Conservation (phyloP, 2,329 filamentous ascomycete genomes). For the Fusarium sp. region DNA sequence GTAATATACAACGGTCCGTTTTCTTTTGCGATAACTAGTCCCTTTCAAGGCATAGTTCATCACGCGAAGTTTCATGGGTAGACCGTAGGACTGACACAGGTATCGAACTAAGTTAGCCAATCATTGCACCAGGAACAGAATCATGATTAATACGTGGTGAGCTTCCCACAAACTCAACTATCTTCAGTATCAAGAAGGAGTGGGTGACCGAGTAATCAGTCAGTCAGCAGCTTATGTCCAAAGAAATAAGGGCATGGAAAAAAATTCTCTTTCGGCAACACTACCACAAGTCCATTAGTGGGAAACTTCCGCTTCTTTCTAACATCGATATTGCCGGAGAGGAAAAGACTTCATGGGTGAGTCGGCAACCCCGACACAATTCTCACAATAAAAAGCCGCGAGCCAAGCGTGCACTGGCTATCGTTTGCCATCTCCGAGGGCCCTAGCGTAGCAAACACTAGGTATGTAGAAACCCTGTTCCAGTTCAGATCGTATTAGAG, state of each 20-base stretch:
- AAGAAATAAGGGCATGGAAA: not conserved
- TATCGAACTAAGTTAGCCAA: not conserved
- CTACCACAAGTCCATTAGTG: not conserved
- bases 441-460: not conserved
- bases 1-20: slow-evolving; percentile 12
- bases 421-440: not conserved
- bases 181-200: not conserved
- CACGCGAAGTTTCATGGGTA: not conserved
- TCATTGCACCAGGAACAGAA: not conserved
- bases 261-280: not conserved
- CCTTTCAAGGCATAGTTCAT: not conserved
- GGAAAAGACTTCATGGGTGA: not conserved
- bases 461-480: not conserved
- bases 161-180: no score
- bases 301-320: not conserved
- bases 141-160: no score
- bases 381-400: not conserved
- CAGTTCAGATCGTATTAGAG: not conserved
- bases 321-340: not conserved
- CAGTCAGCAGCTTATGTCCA: not conserved
- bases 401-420: not conserved
- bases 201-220: not conserved
- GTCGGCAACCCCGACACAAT: not conserved
- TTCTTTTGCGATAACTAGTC: slow-evolving; percentile 5
- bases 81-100: not conserved